Evolutionary conservation across 306 rosid species (phyloP), one percentile per base, ranked within the genome.

Genomic region (Dryas octopetala): DNA sequence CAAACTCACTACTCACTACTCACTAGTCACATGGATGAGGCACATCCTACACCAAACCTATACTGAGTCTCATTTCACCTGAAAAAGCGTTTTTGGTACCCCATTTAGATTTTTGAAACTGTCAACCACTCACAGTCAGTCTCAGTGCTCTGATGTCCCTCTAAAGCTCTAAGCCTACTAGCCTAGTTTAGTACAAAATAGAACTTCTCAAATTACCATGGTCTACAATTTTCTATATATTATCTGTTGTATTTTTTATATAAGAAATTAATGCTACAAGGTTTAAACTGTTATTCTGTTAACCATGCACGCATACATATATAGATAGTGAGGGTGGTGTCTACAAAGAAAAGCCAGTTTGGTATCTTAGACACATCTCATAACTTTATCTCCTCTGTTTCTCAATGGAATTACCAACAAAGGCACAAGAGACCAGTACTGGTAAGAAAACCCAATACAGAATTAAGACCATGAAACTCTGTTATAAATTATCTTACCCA

Each of bases 401-500:
- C 73, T 60, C 79, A 69, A 81, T 78, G 85, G 85, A 64, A 16
- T 45, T 63, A 4, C 65, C 75, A 8, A 68, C 46, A 43, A 48
- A 74, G 44, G 15, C 74, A 15, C 23, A 51, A 38, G 47, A 62
- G 53, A 62, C 51, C 52, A 54, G 40, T 15, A 40, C 17, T 40
- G 16, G 13, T 38, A 64, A 57, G 66, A 67, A 79, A 69, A 2
- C 67, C 26, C 53, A 48, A 45, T 81, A 61, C 58, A 17, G 66
- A 45, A 68, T 86, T 41, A 81, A 68, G 69, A 79, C 90, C 59
- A 76, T 62, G 13, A 76, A 65, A 40, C 72, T 86, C 53, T 83
- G 83, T 40, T 86, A 83, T 69, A 73, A 58, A 68, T 61, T 82
- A 46, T 40, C 82, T 67, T 62, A 28, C 57, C 73, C 46, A 51